A percentile compares a stretch with the other conserved stretches of the same genome.
These are phyloP conservation scores for Laburnicola sp. DNA, from an alignment of 2,329 filamentous ascomycete species.

Conservation along the genomic window DNA sequence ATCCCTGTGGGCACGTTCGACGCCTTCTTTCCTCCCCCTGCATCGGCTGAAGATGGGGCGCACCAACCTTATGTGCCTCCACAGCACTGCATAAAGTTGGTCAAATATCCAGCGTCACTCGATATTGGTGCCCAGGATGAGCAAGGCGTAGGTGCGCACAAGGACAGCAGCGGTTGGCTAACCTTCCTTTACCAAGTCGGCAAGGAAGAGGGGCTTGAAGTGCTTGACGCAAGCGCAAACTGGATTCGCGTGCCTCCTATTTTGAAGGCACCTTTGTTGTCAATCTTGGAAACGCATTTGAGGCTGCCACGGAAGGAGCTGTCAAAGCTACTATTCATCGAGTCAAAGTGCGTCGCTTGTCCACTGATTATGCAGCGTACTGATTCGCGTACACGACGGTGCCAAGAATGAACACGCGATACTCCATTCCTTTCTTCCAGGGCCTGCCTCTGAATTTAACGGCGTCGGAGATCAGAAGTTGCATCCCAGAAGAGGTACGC, in stretches of 20 bases:
- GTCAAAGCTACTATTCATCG: constrained; percentile 58
- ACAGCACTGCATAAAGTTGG: constrained; percentile 63
- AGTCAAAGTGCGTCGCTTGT: constrained; percentile 16
- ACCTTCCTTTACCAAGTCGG: constrained; percentile 66
- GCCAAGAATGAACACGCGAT: constrained; percentile 28
- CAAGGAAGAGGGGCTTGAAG: constrained; percentile 56
- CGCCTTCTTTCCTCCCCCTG: constrained; percentile 55
- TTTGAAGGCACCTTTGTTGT: constrained; percentile 59
- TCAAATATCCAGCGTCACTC: constrained; percentile 51
- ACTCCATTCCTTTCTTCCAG: constrained; percentile 46
- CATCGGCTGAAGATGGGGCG: background rate
- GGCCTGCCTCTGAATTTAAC: constrained; percentile 33
- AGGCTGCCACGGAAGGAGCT: constrained; percentile 58
- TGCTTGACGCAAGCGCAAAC: constrained; percentile 51
- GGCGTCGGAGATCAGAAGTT: constrained; percentile 15
- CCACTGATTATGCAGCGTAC: constrained; percentile 51
- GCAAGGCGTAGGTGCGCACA: constrained; percentile 65
- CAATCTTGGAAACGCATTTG: constrained; percentile 62
- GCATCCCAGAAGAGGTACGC: constrained; percentile 17
- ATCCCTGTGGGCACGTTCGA: constrained; percentile 55
- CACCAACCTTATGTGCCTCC: constrained; percentile 26
- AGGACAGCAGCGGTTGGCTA: constrained; percentile 66
- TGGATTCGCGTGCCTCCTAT: constrained; percentile 57
- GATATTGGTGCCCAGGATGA: constrained; percentile 15
- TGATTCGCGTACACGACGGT: constrained; percentile 39